These are phyloP conservation scores for Cryptococcus deneoformans DNA, from an alignment of 1,284 basidiomycete species.

Conservation along the genomic window DNA sequence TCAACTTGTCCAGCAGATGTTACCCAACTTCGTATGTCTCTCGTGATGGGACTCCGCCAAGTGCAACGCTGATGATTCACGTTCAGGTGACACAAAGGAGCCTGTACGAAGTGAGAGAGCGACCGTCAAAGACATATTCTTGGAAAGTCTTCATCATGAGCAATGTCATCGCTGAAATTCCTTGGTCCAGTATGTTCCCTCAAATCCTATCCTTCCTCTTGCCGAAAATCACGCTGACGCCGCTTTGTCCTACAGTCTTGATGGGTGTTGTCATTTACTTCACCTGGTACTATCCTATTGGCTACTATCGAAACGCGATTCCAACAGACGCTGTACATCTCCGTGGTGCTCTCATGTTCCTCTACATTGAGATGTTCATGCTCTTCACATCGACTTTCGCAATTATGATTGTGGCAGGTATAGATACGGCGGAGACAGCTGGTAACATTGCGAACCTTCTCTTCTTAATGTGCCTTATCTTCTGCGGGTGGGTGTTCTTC, in stretches of 20 bases:
- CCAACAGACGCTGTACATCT: constrained; percentile 36
- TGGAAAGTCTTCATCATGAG: constrained; percentile 65
- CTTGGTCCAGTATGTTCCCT: constrained; percentile 18
- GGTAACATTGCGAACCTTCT: constrained; percentile 51
- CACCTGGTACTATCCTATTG: constrained; percentile 52
- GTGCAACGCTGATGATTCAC: no score
- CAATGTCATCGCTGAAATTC: constrained; percentile 50
- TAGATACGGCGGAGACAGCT: constrained; percentile 47
- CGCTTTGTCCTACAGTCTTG: constrained; percentile 43
- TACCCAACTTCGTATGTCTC: constrained; percentile 47
- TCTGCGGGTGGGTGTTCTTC: constrained; percentile 41
- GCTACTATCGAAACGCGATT: constrained; percentile 46
- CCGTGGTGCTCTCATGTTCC: constrained; percentile 47
- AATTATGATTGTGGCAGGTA: constrained; percentile 43
- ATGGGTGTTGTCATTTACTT: constrained; percentile 51
- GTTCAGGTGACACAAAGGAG: constrained; percentile 49
- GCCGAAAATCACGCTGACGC: background rate
- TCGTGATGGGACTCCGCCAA: no score
- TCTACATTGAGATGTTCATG: constrained; percentile 43
- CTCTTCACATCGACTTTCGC: constrained; percentile 51
- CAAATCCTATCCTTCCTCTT: background rate
- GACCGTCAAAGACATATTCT: constrained; percentile 72
- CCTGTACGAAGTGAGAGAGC: constrained; percentile 71
- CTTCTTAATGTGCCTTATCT: constrained; percentile 51
- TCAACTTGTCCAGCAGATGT: constrained; percentile 50